These are phyloP conservation scores for Kuraishia ogatae DNA, from an alignment of 805 yeast species.

Conservation along the genomic window DNA sequence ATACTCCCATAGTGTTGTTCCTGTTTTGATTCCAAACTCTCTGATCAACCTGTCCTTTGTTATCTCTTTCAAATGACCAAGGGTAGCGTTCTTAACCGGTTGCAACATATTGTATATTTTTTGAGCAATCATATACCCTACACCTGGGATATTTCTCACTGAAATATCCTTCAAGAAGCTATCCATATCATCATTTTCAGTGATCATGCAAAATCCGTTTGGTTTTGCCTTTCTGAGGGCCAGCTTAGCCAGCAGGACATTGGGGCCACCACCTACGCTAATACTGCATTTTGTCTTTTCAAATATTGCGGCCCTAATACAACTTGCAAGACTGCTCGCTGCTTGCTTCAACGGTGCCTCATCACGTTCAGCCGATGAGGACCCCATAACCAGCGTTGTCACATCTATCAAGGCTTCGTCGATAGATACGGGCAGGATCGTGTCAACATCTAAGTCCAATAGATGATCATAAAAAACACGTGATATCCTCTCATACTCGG, in stretches of 20 bases:
- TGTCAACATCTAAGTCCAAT: conserved; percentile 29
- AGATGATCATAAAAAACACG: conserved; percentile 55
- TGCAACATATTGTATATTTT: conserved; percentile 32
- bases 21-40: conserved; percentile 63
- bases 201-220: conserved; percentile 39
- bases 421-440: conserved; percentile 77
- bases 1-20: conserved; percentile 49
- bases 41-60: conserved; percentile 28
- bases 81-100: conserved; percentile 13
- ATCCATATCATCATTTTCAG: conserved; percentile 15
- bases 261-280: conserved; percentile 72
- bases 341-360: conserved; percentile 15
- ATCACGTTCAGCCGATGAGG: conserved; percentile 12
- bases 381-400: conserved; percentile 15
- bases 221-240: conserved; percentile 77
- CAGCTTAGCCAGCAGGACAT: conserved; percentile 70
- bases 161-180: conserved; percentile 27
- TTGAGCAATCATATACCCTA: conserved; percentile 41
- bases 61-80: conserved; percentile 30
- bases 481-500: conserved; percentile 60
- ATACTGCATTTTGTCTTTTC: conserved; percentile 51
- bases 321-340: conserved; percentile 17
- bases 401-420: conserved; percentile 87
- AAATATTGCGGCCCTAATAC: conserved; percentile 32
- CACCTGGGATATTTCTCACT: conserved; percentile 49